Base-by-base conservation (phyloP, 768 basidiomycete species). In the Stropharia rugosoannulata region DNA sequence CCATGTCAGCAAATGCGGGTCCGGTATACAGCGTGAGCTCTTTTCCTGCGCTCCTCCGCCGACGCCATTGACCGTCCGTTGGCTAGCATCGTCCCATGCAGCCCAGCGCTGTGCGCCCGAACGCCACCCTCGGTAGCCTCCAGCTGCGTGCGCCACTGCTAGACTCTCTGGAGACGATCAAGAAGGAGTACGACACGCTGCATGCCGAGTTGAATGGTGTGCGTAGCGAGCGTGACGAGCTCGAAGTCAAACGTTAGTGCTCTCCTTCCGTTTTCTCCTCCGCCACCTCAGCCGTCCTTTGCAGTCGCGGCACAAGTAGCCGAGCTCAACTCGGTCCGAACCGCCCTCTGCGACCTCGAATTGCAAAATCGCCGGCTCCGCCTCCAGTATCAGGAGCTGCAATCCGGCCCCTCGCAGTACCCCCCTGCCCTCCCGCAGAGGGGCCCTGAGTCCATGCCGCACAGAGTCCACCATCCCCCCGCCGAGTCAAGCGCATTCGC, bases 311-410 rank as follows among this genome's bases (percentile, higher is more conserved):
- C 77, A 41, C 93, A 95, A 71, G 83, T 94, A 59, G 83, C 83
- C 62, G 93, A 95, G 67, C 74, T 93, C 54, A 87, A 84, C 56
- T 80, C 86, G 64, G 87, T 95, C 63, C 83, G 91, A 39, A 84
- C 89, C 64, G 80, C 86, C 4, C 76, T 94, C 36, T 91, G 89
- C 65, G 91, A 95, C 41, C 83, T 95, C 29, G 93, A 95, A 66
- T 73, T 80, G 1, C 85, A 87, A 57, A 89, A 94, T 61, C 76
- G 75, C 60, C 87, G 90, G 72, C 79, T 89, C 50, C 80, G 89
- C 37, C 80, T 84, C 54, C 81, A 86, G 66, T 93, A 90, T 61
- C 91, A 93, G 63, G 84, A 87, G 91, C 92, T 57, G 74, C 91
- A 51, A 70, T 73, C 7, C 78, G 82, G 22, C 75, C 91, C 22